Conservation (phyloP, 2,329 filamentous ascomycete species). For the Lachnellula arida region DNA sequence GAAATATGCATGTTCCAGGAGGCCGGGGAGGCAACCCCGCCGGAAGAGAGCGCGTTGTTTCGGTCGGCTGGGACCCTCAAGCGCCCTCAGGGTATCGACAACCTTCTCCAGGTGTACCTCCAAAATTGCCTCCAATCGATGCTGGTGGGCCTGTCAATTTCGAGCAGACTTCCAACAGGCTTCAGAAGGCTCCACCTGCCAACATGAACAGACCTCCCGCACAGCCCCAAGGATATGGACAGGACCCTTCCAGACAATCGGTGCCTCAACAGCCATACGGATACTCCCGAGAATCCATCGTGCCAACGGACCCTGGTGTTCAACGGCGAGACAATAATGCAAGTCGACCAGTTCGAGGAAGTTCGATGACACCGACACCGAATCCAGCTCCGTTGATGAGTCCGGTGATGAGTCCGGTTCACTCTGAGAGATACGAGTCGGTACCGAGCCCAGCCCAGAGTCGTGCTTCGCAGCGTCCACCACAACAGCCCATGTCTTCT, state of each 20-base stretch:
- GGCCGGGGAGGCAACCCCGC: conserved; percentile 23
- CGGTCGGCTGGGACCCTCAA: conserved; percentile 43
- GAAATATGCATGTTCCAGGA: conserved; percentile 43
- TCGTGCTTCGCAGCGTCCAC: conserved; percentile 14
- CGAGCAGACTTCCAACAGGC: conserved; percentile 11
- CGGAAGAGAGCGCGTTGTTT: conserved; percentile 31
- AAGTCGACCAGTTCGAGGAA: conserved; percentile 19
- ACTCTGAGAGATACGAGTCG: background rate
- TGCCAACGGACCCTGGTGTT: conserved; percentile 9
- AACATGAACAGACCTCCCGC: conserved; percentile 20
- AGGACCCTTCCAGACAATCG: conserved; percentile 9
- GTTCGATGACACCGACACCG: conserved; percentile 16
- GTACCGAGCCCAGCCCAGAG: background rate
- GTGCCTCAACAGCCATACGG: background rate
- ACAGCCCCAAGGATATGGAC: conserved; percentile 2
- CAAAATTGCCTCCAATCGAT: conserved; percentile 18
- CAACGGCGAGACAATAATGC: conserved; percentile 8
- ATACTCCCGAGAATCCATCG: background rate
- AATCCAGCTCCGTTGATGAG: conserved; percentile 3
- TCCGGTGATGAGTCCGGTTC: conserved; percentile 14
- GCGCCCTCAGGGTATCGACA: conserved; percentile 38
- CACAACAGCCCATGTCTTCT: conserved; percentile 19
- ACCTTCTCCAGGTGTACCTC: conserved; percentile 32
- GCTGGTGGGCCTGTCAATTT: conserved; percentile 17
- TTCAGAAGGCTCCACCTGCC: conserved; percentile 17